Evolutionary conservation across 305 asterid species (phyloP), one percentile per base, ranked within the genome.

Genomic region (Fraxinus latifolia): DNA sequence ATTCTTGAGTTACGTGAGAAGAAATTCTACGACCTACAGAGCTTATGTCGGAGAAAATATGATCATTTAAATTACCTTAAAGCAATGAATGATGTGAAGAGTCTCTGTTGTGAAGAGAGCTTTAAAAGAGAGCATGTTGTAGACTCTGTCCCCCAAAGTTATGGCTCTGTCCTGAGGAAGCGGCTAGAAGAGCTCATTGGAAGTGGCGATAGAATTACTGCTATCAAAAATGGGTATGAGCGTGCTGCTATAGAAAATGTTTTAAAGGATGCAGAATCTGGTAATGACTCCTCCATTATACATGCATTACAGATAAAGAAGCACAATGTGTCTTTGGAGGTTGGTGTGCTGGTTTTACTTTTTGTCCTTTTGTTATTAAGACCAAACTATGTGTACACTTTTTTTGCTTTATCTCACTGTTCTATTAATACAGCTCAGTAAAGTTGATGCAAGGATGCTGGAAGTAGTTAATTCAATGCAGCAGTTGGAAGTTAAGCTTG

Each of bases 221-320:
- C 77, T 82, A 81, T 89, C 70, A 84, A 83, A 87, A 86, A 89
- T 86, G 87, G 94, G 85, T 89, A 88, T 87, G 97, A 94, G 92
- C 85, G 90, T 87, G 94, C 92, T 32, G 99, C 97, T 58, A 88
- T 95, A 88, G 82, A 95, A 15, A 94, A 94, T 89, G 91, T 95
- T 83, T 85, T 95, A 68, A 95, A 94, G 91, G 98, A 93, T 31
- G 93, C 97, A 76, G 97, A 93, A 89, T 89, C 98, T 68, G 95
- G 95, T 73, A 95, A 91, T 82, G 97, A 93, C 83, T 91, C 93
- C 84, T 91, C 93, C 87, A 84, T 93, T 76, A 97, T 91, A 90
- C 90, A 87, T 83, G 97, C 97, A 7, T 2, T 60, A 8, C 14
- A 21, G 31, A 60, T 31, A 21, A 21, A 60, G 70, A 60, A 60